Conservation (phyloP, 139 green algal genomes). For the Chlamydomonas schloesseri region DNA sequence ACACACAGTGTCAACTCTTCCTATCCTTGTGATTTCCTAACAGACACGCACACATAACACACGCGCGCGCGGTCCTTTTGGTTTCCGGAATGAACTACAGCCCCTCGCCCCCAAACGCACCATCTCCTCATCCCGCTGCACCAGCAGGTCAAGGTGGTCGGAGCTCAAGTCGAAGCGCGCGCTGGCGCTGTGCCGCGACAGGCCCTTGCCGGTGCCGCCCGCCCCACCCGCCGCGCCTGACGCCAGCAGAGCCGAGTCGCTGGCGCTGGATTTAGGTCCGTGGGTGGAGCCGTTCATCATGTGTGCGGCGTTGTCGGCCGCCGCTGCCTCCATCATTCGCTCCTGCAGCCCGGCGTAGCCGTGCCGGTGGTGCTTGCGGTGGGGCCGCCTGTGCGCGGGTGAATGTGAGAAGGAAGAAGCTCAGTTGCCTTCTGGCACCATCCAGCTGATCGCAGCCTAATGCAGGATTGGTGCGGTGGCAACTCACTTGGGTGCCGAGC, state of each 20-base stretch:
- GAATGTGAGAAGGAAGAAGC: too few relatives aligned
- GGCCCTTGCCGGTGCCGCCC: neutral
- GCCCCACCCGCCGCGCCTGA: too few relatives aligned
- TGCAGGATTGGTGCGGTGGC: too few relatives aligned
- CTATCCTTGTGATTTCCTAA: too few relatives aligned
- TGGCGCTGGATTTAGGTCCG: too few relatives aligned
- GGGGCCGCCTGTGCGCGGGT: neutral
- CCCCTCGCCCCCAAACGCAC: neutral
- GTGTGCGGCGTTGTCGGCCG: neutral
- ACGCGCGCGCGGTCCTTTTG: too few relatives aligned
- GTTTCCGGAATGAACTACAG: too few relatives aligned
- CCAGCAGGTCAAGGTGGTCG: slow-evolving; percentile 17
- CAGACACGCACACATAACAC: too few relatives aligned
- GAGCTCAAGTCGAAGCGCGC: neutral
- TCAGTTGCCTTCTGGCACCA: too few relatives aligned
- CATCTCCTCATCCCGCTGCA: slow-evolving; percentile 12
- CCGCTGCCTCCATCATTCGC: neutral
- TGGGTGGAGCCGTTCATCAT: too few relatives aligned
- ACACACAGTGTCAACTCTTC: too few relatives aligned
- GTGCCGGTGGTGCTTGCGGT: slow-evolving; percentile 28
- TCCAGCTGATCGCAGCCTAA: too few relatives aligned
- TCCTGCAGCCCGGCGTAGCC: slow-evolving; percentile 18
- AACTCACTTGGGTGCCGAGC: neutral
- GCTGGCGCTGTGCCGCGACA: neutral
- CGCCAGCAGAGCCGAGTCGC: neutral